These are phyloP conservation scores for Amanita rubescens DNA, from an alignment of 768 basidiomycete genomes.

Conservation along the genomic window DNA sequence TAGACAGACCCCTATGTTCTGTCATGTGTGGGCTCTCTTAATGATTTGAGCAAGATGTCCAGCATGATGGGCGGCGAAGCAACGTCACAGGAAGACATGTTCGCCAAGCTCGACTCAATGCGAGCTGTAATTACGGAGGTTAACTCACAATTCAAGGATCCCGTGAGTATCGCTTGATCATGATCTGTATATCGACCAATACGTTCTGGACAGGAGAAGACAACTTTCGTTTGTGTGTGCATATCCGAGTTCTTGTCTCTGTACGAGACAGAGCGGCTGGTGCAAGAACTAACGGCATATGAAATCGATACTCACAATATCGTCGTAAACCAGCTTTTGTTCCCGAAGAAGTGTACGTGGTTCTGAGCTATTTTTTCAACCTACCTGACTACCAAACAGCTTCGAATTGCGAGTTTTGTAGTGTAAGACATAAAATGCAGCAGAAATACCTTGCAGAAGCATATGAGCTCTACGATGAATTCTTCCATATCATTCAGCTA, in stretches of 20 bases:
- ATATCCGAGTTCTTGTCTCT: slow-evolving; percentile 98
- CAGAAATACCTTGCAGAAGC: slow-evolving; percentile 96
- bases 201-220: slow-evolving; percentile 70
- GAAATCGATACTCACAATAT: slow-evolving; percentile 99
- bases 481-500: slow-evolving; percentile 94
- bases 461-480: slow-evolving; percentile 95
- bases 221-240: slow-evolving; percentile 97
- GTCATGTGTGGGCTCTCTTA: background rate
- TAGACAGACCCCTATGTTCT: slow-evolving; percentile 13
- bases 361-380: background rate
- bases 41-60: slow-evolving; percentile 57
- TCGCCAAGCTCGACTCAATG: slow-evolving; percentile 97
- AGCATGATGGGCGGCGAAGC: slow-evolving; percentile 93
- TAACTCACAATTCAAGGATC: slow-evolving; percentile 98
- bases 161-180: slow-evolving; percentile 43
- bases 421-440: slow-evolving; percentile 94
- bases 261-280: slow-evolving; percentile 97
- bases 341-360: slow-evolving; percentile 78
- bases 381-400: slow-evolving; percentile 33
- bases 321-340: slow-evolving; percentile 94
- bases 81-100: slow-evolving; percentile 95
- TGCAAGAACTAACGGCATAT: slow-evolving; percentile 90
- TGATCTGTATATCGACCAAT: background rate
- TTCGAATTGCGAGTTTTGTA: slow-evolving; percentile 93
- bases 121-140: slow-evolving; percentile 95